Percentiles rank a stretch among this genome's conserved stretches.
phyloP scores from a whole-genome alignment of 176 grass and related monocot species.

The Oryza coarctata region DNA sequence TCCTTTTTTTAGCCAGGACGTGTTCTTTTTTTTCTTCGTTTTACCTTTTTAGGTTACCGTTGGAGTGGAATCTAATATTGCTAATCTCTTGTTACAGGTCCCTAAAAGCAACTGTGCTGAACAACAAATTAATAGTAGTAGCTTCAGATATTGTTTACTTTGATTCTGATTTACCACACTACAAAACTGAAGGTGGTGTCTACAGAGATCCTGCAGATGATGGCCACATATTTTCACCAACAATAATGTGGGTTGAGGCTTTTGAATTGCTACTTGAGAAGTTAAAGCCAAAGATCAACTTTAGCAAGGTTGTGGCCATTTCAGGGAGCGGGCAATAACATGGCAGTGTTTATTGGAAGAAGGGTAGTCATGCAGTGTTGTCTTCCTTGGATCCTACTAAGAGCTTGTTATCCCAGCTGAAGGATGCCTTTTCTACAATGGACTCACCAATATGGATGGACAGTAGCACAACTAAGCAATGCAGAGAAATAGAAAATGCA shows the following conservation, averaged over 20 bases:
- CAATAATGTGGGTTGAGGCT: slow-evolving; percentile 93
- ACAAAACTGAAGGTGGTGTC: slow-evolving; percentile 83
- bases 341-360: slow-evolving; percentile 97
- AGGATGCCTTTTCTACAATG: slow-evolving; percentile 69
- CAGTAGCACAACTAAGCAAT: slow-evolving; percentile 87
- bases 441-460: slow-evolving; percentile 99
- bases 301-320: slow-evolving; percentile 56
- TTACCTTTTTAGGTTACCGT: background rate
- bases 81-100: slow-evolving; percentile 52
- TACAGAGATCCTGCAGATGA: slow-evolving; percentile 74
- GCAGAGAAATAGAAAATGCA: slow-evolving; percentile 88
- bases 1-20: too few species aligned
- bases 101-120: slow-evolving; percentile 82
- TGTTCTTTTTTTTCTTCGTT: too few species aligned
- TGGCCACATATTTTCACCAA: slow-evolving; percentile 81
- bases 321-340: slow-evolving; percentile 96
- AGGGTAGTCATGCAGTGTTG: slow-evolving; percentile 48
- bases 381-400: slow-evolving; percentile 71
- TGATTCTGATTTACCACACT: slow-evolving; percentile 79
- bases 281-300: slow-evolving; percentile 73
- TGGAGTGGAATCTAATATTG: slow-evolving; percentile 15
- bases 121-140: slow-evolving; percentile 59
- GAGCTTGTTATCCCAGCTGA: slow-evolving; percentile 57
- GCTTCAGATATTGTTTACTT: slow-evolving; percentile 81
- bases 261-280: slow-evolving; percentile 82